Evolutionary conservation across 495 filamentous ascomycete genomes (phyloP).

Genomic region (Neurospora sp.): DNA sequence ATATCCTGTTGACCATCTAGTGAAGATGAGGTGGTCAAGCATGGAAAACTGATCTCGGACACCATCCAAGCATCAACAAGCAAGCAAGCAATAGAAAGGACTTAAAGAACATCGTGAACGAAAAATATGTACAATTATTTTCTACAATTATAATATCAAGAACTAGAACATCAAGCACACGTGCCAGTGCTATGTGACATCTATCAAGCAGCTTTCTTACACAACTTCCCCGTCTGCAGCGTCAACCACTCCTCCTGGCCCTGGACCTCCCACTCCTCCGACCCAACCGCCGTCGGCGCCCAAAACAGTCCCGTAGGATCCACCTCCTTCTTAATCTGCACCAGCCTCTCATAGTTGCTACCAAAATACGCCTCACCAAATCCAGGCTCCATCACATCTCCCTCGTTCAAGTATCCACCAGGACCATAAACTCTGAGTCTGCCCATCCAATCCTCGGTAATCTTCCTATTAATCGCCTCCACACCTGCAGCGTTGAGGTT

Average conservation of each 20-base stretch:
- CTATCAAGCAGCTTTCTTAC: constrained; percentile 2
- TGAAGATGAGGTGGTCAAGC: too few species aligned
- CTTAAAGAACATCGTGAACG: too few species aligned
- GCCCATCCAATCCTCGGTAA: constrained; percentile 20
- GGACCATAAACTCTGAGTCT: constrained; percentile 14
- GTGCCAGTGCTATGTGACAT: too few species aligned
- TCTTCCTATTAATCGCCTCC: constrained; percentile 5
- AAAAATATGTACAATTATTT: too few species aligned
- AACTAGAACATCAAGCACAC: too few species aligned
- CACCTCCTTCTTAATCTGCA: constrained; percentile 37
- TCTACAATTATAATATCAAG: too few species aligned
- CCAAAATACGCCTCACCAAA: constrained; percentile 56
- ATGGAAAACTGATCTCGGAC: too few species aligned
- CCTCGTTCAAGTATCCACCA: constrained; percentile 41
- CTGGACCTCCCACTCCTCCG: constrained; percentile 30
- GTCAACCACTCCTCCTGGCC: constrained; percentile 13
- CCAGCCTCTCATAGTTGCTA: constrained; percentile 32
- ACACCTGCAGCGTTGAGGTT: not conserved
- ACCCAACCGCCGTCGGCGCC: constrained; percentile 44
- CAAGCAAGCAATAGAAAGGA: too few species aligned
- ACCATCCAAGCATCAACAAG: too few species aligned
- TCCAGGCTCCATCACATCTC: constrained; percentile 50
- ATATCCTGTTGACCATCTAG: too few species aligned
- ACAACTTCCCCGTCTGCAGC: constrained; percentile 15
- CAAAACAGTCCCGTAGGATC: constrained; percentile 49